Base-by-base conservation (phyloP, 2,329 filamentous ascomycete genomes). In the Tolypocladium paradoxum region DNA sequence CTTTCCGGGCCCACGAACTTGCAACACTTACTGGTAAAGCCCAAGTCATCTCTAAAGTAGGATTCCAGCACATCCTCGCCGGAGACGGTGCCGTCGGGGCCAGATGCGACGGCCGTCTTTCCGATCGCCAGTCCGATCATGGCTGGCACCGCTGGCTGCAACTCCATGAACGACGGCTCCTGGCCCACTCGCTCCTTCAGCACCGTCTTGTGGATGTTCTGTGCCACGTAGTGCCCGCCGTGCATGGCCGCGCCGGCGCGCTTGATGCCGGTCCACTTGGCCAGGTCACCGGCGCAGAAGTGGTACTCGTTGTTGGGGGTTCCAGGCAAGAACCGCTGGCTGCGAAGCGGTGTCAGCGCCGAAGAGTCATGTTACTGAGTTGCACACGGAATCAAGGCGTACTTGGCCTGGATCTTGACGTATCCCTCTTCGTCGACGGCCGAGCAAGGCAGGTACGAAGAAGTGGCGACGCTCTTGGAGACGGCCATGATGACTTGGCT, bases 181-280 rank as follows among this genome's bases (percentile, higher is more conserved):
- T 67, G 64, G 27, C 63, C 68, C 0, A 68, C 65, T 27, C 70
- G 59, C 50, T 73, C 60, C 36, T 67, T 65, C 46, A 81, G 65
- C 63, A 87, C 81, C 27, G 75, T 70, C 68, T 85, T 79, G 68
- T 87, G 78, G 52, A 87, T 77, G 64, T 91, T 91, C 51, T 76
- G 68, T 7, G 82, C 86, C 3, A 79, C 79, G 56, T 78, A 75
- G 61, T 83, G 79, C 37, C 87, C 88, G 74, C 84, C 83, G 62
- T 87, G 80, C 78, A 91, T 88, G 35, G 88, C 88, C 18, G 76
- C 80, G 27, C 88, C 87, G 61, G 84, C 88, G 46, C 88, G 84
- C 73, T 90, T 91, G 71, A 92, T 90, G 45, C 87, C 87, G 0
- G 84, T 79, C 87, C 88, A 91, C 48, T 74, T 71, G 34, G 78